phyloP scores from a whole-genome alignment of 129 eudicot species.

The Deinandra increscens region DNA sequence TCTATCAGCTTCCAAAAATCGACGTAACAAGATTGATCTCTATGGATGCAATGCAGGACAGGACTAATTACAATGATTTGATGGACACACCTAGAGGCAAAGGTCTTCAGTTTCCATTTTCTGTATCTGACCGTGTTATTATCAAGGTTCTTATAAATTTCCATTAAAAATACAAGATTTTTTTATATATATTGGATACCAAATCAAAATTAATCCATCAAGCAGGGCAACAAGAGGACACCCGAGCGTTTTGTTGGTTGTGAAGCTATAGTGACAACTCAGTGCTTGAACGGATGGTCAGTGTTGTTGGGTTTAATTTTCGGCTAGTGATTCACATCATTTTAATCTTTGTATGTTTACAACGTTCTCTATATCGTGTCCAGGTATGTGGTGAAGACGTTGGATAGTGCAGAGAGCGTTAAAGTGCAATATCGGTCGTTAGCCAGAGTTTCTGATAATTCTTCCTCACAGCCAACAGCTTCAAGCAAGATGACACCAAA shows the following conservation, averaged over 20 bases:
- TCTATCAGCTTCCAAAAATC: not conserved
- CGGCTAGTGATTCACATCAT: not conserved
- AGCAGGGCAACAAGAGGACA: slow-evolving; percentile 95
- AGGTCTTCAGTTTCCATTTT: slow-evolving; percentile 88
- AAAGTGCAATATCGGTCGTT: slow-evolving; percentile 91
- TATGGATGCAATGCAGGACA: slow-evolving; percentile 57
- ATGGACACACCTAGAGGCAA: slow-evolving; percentile 55
- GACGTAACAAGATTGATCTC: not conserved
- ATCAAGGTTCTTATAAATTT: slow-evolving; percentile 56
- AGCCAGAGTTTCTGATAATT: slow-evolving; percentile 58
- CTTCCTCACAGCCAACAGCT: slow-evolving; percentile 31
- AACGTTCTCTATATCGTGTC: not conserved
- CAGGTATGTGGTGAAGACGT: slow-evolving; percentile 95
- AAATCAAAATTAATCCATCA: slow-evolving; percentile 1
- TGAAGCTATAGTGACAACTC: slow-evolving; percentile 89
- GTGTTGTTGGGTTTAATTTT: slow-evolving; percentile 23
- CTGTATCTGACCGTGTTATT: slow-evolving; percentile 68
- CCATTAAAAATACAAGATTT: not conserved
- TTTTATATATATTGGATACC: not conserved
- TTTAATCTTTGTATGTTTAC: not conserved
- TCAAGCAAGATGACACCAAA: slow-evolving; percentile 46
- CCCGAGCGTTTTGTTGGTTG: slow-evolving; percentile 93
- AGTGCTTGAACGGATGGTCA: slow-evolving; percentile 95
- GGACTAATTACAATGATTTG: slow-evolving; percentile 46
- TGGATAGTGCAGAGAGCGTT: slow-evolving; percentile 93